Evolutionary conservation across 2,329 filamentous ascomycete species (phyloP).

Genomic region (Phialophora chinensis): DNA sequence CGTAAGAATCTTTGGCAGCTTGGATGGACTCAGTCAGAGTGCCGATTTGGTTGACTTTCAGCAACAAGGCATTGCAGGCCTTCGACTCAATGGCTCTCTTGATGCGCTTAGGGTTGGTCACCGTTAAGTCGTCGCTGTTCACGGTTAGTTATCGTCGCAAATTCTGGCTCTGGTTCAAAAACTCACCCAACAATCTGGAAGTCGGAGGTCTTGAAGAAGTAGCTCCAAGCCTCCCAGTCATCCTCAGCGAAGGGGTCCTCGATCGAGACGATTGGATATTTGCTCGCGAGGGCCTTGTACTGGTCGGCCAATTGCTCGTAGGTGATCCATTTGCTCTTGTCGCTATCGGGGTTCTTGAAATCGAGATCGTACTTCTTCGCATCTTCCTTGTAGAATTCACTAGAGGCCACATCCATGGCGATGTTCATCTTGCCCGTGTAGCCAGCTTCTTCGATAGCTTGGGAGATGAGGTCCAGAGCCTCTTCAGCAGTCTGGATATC

Average conservation of each 20-base stretch:
- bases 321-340: conserved; percentile 95
- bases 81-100: conserved; percentile 99
- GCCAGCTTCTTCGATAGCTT: conserved; percentile 90
- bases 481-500: conserved; percentile 98
- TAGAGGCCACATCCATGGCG: conserved; percentile 98
- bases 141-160: conserved; percentile 46
- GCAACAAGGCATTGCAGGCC: conserved; percentile 95
- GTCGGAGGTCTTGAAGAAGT: conserved; percentile 99
- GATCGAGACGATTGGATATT: conserved; percentile 98
- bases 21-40: conserved; percentile 98
- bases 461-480: conserved; percentile 93
- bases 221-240: conserved; percentile 99
- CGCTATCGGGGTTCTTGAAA: conserved; percentile 99
- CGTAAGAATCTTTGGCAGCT: conserved; percentile 97
- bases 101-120: conserved; percentile 98
- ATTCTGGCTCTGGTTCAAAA: conserved; percentile 3
- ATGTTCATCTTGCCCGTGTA: conserved; percentile 98
- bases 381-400: conserved; percentile 98
- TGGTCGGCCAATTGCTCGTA: conserved; percentile 95
- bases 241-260: conserved; percentile 99
- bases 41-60: conserved; percentile 99
- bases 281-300: conserved; percentile 85
- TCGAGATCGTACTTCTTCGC: conserved; percentile 99
- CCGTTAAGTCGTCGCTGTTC: conserved; percentile 82
- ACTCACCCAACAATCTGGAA: conserved; percentile 84